Evolutionary conservation across 305 asterid species (phyloP), one percentile per base, ranked within the genome.

Genomic region (Plantago rigida): DNA sequence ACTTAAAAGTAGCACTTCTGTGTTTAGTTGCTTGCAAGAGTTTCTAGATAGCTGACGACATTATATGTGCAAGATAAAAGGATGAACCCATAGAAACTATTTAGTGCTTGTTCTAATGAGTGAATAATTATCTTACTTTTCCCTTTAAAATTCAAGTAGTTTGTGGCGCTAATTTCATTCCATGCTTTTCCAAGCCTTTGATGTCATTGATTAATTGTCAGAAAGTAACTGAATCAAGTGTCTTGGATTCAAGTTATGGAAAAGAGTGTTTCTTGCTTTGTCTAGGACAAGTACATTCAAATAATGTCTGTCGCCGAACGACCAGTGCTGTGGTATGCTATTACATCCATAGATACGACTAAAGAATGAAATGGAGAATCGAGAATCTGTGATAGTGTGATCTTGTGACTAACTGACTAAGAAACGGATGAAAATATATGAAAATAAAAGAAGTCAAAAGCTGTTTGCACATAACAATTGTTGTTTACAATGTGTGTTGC

Each of bases 101-200:
- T 22, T 22, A 2, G 26, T 22, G 26, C 26, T 22, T 22, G 26
- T 22, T 22, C 1, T 22, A 22, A 22, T 22, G 26, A 22, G 26
- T 46, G 29, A 12, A 10, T 60, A 28, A 36, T 36, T 13, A 56
- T 39, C 28, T 51, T 24, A 39, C 36, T 48, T 56, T 59, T 50
- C 68, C 62, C 57, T n/a, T 61, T 44, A 47, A 47, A 36, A 24
- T 56, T 36, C 34, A 13, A 41, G 49, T 57, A 14, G 54, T 51
- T 22, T 52, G 41, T 46, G 53, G 60, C 60, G 22, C 48, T 64
- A 58, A 13, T 59, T 42, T 6, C 29, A 6, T 63, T 51, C 59
- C 39, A 24, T 31, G 52, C 28, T 50, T 41, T 22, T 1, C 44
- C 36, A 5, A 24, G 12, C 22, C 54, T 55, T 42, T 22, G 63